Percentiles rank a stretch among this genome's conserved stretches.
Conservation (phyloP, 1,284 basidiomycete species). For the Thelephora terrestris region DNA sequence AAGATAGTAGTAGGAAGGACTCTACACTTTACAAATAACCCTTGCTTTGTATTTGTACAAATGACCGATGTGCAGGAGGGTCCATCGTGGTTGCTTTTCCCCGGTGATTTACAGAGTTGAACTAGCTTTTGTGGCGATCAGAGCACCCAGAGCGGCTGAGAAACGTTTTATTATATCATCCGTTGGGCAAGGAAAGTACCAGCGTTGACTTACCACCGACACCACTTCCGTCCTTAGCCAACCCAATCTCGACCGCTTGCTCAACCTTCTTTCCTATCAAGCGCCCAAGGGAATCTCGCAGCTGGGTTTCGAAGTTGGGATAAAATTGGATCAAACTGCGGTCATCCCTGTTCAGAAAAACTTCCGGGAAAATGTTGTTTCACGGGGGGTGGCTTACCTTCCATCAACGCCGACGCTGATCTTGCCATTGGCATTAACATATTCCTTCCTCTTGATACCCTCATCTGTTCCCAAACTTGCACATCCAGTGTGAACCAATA, state of each 20-base stretch:
- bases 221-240: slow-evolving; percentile 96
- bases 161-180: background rate
- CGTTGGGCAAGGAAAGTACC: background rate
- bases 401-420: slow-evolving; percentile 86
- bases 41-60: no score
- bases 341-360: slow-evolving; percentile 6
- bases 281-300: slow-evolving; percentile 65
- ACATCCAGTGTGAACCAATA: slow-evolving; percentile 71
- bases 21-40: no score
- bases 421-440: slow-evolving; percentile 33
- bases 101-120: no score
- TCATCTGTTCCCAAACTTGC: slow-evolving; percentile 35
- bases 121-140: slow-evolving; percentile 34
- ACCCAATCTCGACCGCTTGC: slow-evolving; percentile 71
- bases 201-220: slow-evolving; percentile 71
- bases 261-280: slow-evolving; percentile 78
- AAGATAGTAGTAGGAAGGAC: no score
- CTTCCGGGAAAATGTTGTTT: background rate
- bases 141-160: slow-evolving; percentile 66
- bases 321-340: slow-evolving; percentile 83
- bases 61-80: no score
- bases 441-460: slow-evolving; percentile 15
- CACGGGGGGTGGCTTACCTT: slow-evolving; percentile 36
- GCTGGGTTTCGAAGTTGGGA: slow-evolving; percentile 70
- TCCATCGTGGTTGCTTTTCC: no score